Evolutionary conservation across 78 protist genomes (phyloP).

Genomic region (Paratrimastix pyriformis): DNA sequence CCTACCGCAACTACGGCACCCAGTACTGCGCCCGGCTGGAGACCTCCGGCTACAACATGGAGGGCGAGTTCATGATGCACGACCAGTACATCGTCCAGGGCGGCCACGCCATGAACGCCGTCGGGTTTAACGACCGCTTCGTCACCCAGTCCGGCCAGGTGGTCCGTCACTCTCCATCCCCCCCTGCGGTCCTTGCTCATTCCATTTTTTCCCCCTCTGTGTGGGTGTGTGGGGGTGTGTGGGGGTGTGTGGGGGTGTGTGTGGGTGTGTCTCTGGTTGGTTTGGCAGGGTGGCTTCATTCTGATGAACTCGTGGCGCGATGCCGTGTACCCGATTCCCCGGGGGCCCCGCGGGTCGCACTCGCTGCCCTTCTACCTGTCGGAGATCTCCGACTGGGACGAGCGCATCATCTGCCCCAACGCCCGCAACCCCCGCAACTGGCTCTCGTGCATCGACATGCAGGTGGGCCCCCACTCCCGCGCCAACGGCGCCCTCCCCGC

Average conservation of each 20-base stretch:
- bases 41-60: neutral
- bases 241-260: no score
- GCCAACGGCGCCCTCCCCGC: no score
- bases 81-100: neutral
- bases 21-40: neutral
- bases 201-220: no score
- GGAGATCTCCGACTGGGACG: slow-evolving; percentile 2
- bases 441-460: neutral
- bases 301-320: neutral
- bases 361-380: neutral
- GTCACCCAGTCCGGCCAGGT: neutral
- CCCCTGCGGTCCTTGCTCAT: no score
- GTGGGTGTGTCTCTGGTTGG: no score
- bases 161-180: no score
- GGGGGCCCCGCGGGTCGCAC: neutral
- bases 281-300: neutral
- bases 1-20: neutral
- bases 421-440: neutral
- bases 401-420: slow-evolving; percentile 3
- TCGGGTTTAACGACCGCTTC: neutral
- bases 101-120: neutral
- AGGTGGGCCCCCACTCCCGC: slow-evolving; percentile 2
- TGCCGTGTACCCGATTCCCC: neutral
- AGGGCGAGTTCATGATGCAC: neutral
- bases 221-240: no score